A percentile compares a stretch with the other conserved stretches of the same genome.
These are phyloP conservation scores for Psidium friedrichsthalianum DNA, from an alignment of 345 rosid genomes.

Conservation along the genomic window DNA sequence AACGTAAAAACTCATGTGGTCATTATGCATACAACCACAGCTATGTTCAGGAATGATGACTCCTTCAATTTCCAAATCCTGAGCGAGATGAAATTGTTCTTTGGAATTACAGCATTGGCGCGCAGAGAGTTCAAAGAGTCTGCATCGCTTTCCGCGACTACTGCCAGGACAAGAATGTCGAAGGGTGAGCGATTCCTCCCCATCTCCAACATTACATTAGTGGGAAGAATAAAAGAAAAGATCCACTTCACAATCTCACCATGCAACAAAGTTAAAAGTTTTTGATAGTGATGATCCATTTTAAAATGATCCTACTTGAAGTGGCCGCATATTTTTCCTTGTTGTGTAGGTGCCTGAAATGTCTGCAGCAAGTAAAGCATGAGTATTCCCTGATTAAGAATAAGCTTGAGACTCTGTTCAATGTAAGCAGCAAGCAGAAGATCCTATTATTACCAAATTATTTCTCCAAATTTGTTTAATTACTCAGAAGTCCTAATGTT, in stretches of 20 bases:
- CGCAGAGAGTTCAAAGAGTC: slow-evolving; percentile 39
- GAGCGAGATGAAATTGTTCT: neutral
- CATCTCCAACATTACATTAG: neutral
- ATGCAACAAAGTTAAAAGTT: neutral
- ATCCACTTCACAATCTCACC: neutral
- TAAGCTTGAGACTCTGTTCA: slow-evolving; percentile 52
- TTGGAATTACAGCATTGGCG: slow-evolving; percentile 36
- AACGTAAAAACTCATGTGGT: neutral
- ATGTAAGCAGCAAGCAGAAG: slow-evolving; percentile 10
- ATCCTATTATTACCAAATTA: neutral
- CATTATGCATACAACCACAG: neutral
- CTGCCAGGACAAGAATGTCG: slow-evolving; percentile 32
- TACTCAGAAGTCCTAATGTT: neutral
- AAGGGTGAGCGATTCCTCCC: slow-evolving; percentile 25
- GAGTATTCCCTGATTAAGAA: slow-evolving; percentile 41
- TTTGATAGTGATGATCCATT: neutral
- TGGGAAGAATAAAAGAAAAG: neutral
- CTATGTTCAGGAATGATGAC: neutral
- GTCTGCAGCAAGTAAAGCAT: slow-evolving; percentile 45
- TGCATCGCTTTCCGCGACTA: slow-evolving; percentile 37
- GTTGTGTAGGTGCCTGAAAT: slow-evolving; percentile 36
- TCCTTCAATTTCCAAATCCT: neutral
- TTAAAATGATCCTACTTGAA: neutral
- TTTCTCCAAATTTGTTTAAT: neutral
- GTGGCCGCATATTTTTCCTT: neutral